phyloP scores from a whole-genome alignment of 2,329 filamentous ascomycete species.

The Colletotrichum chlorophyti region DNA sequence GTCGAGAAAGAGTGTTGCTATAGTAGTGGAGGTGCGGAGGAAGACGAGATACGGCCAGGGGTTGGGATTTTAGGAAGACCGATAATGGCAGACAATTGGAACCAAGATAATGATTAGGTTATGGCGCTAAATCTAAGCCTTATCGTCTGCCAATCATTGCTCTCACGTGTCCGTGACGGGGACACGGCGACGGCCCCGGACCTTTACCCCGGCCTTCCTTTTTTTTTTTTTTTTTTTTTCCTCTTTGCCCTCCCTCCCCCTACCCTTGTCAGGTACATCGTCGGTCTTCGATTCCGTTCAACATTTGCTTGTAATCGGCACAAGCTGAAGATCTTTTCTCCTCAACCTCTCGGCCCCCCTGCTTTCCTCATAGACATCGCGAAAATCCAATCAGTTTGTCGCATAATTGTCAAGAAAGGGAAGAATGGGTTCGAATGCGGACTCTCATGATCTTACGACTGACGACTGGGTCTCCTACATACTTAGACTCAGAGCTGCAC shows the following conservation, averaged over 20 bases:
- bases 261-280: not conserved
- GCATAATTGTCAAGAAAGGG: too few relatives aligned
- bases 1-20: not conserved
- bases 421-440: too few relatives aligned
- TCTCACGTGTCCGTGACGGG: slow-evolving; percentile 20
- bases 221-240: not conserved
- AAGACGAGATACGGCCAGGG: not conserved
- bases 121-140: slow-evolving; percentile 17
- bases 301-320: too few relatives aligned
- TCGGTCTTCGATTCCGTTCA: not conserved
- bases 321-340: too few relatives aligned
- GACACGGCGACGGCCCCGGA: not conserved
- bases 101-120: slow-evolving; percentile 1
- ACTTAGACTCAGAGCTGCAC: too few relatives aligned
- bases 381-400: too few relatives aligned
- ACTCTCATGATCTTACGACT: too few relatives aligned
- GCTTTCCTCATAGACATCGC: too few relatives aligned
- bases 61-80: too few relatives aligned
- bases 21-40: slow-evolving; percentile 12
- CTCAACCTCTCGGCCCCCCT: too few relatives aligned
- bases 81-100: too few relatives aligned
- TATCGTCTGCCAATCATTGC: slow-evolving; percentile 28
- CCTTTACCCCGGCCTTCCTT: not conserved
- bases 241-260: not conserved
- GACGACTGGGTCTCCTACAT: too few relatives aligned